Evolutionary conservation across 768 basidiomycete species (phyloP).

Genomic region (Harrya chromipes): DNA sequence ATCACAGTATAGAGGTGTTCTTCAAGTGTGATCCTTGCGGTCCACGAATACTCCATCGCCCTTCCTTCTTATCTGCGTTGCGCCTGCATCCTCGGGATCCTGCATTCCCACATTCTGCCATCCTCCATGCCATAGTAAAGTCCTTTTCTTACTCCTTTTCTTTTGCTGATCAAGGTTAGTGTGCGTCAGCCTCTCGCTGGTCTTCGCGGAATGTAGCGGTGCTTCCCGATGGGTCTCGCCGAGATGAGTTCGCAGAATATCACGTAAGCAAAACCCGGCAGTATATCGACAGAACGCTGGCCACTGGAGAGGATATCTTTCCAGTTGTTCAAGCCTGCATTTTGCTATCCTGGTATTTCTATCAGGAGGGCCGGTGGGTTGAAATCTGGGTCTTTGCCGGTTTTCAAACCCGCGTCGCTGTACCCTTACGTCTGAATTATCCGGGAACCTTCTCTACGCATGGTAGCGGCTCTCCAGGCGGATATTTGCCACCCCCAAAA

Average conservation of each 20-base stretch:
- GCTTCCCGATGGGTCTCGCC: constrained; percentile 68
- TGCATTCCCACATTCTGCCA: constrained; percentile 83
- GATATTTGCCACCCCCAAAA: constrained; percentile 78
- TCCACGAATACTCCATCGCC: constrained; percentile 77
- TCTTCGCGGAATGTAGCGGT: constrained; percentile 65
- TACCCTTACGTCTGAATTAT: constrained; percentile 81
- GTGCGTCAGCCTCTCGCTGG: constrained; percentile 82
- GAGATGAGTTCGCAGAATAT: constrained; percentile 85
- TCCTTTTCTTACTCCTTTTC: not conserved
- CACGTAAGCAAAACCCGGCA: constrained; percentile 85
- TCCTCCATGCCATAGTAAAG: constrained; percentile 86
- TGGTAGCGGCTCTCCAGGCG: constrained; percentile 64
- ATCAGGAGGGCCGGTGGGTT: constrained; percentile 86
- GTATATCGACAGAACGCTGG: constrained; percentile 87
- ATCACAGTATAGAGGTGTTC: constrained; percentile 73
- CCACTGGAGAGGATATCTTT: constrained; percentile 85
- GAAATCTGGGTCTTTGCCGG: constrained; percentile 91
- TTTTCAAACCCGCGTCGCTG: constrained; percentile 77
- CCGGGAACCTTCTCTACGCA: constrained; percentile 79
- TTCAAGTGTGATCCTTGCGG: constrained; percentile 88
- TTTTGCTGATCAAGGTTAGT: constrained; percentile 40
- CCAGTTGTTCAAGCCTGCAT: constrained; percentile 85
- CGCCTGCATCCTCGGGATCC: constrained; percentile 76
- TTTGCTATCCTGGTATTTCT: constrained; percentile 87
- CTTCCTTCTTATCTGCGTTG: constrained; percentile 78